Percentiles rank a stretch among this genome's conserved stretches.
Evolutionary conservation across 805 yeast species (phyloP).

Genomic region (Aciculoconidium aculeatum): DNA sequence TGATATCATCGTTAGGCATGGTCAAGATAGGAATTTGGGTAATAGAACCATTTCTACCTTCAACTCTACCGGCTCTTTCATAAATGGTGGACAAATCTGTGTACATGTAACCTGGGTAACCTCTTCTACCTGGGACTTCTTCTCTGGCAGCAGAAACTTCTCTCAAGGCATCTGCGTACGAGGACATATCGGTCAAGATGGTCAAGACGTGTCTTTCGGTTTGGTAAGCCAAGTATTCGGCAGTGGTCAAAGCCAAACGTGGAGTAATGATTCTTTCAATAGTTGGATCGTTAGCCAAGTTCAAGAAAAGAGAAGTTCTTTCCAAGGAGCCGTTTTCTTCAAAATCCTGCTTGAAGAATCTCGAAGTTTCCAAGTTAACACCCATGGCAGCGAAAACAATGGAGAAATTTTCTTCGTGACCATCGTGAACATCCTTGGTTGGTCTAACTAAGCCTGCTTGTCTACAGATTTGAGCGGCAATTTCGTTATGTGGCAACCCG

Average conservation of each 20-base stretch:
- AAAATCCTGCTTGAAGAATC: slow-evolving; percentile 98
- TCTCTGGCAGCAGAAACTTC: slow-evolving; percentile 99
- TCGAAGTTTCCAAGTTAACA: slow-evolving; percentile 95
- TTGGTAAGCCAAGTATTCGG: slow-evolving; percentile 97
- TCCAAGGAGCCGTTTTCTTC: slow-evolving; percentile 98
- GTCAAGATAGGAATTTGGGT: slow-evolving; percentile 98
- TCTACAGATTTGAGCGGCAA: slow-evolving; percentile 99
- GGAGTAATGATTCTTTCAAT: slow-evolving; percentile 99
- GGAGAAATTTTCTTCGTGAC: slow-evolving; percentile 98
- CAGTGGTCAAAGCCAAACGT: slow-evolving; percentile 96
- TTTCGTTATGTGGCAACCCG: slow-evolving; percentile 98
- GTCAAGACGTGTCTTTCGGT: slow-evolving; percentile 99
- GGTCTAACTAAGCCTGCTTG: slow-evolving; percentile 99
- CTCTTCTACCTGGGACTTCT: slow-evolving; percentile 99
- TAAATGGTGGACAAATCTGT: slow-evolving; percentile 98
- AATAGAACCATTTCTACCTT: slow-evolving; percentile 98
- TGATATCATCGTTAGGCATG: slow-evolving; percentile 99
- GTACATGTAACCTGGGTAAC: slow-evolving; percentile 99
- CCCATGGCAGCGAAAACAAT: slow-evolving; percentile 99
- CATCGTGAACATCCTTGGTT: slow-evolving; percentile 98
- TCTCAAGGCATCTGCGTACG: slow-evolving; percentile 99
- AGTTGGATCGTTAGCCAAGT: slow-evolving; percentile 98
- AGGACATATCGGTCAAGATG: slow-evolving; percentile 97
- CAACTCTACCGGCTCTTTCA: slow-evolving; percentile 99
- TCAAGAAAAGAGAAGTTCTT: slow-evolving; percentile 93